Percentiles rank a stretch among this genome's conserved stretches.
phyloP scores from a whole-genome alignment of 495 filamentous ascomycete genomes.

The Astrothelium macrocarpum region DNA sequence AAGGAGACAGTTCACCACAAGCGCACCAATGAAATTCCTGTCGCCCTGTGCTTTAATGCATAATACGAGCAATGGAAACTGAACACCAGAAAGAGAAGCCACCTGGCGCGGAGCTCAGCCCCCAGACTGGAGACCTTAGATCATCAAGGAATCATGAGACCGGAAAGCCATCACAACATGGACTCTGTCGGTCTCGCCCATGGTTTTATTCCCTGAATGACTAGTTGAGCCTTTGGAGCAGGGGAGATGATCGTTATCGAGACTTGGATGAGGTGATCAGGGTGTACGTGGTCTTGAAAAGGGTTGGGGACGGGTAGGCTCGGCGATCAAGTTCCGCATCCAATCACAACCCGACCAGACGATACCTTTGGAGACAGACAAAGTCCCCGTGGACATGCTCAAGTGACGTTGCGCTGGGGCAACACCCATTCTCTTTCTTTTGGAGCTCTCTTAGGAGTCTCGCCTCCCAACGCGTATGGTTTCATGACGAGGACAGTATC shows the following conservation, averaged over 20 bases:
- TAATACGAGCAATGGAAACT: background rate
- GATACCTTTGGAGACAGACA: no score
- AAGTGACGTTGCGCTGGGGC: background rate
- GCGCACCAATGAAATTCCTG: background rate
- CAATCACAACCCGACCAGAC: no score
- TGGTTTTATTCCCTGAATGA: no score
- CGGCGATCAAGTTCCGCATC: no score
- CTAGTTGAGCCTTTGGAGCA: no score
- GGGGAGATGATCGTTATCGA: no score
- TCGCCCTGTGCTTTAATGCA: background rate
- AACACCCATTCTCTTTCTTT: background rate
- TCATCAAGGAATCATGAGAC: background rate
- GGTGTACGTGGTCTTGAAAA: background rate
- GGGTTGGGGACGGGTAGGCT: background rate
- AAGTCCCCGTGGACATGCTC: slow-evolving; percentile 12
- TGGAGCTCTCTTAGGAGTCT: background rate
- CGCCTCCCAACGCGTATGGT: background rate
- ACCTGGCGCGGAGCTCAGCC: background rate
- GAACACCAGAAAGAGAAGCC: background rate
- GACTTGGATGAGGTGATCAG: background rate
- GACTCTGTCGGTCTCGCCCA: background rate
- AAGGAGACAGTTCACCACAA: background rate
- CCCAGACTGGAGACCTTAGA: background rate
- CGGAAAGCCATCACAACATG: background rate
- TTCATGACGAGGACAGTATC: background rate